A percentile compares a stretch with the other conserved stretches of the same genome.
Conservation (phyloP, 2,329 filamentous ascomycete genomes). For the Curvularia sp. region DNA sequence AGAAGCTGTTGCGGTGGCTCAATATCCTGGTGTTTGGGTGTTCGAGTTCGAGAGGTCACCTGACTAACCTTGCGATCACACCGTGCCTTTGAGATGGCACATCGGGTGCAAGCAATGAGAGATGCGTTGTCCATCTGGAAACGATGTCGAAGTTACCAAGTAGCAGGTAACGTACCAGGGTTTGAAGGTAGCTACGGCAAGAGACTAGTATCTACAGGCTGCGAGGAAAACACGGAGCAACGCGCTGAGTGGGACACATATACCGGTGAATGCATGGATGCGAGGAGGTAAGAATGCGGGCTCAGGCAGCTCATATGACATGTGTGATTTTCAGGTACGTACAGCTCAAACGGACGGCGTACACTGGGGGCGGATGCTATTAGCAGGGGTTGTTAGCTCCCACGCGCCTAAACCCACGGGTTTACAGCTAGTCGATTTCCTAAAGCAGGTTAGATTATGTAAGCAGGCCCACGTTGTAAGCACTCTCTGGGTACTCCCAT, state of each 20-base stretch:
- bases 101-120: constrained; percentile 15
- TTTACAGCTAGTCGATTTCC: constrained; percentile 1
- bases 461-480: neutral
- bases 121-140: constrained; percentile 9
- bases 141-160: neutral
- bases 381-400: neutral
- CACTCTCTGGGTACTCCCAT: neutral
- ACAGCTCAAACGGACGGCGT: neutral
- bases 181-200: neutral
- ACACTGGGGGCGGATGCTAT: neutral
- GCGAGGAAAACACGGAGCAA: neutral
- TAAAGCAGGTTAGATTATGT: constrained; percentile 7
- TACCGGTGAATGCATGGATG: neutral
- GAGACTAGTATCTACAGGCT: neutral
- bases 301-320: neutral
- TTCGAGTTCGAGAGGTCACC: neutral
- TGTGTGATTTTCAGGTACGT: neutral
- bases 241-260: neutral
- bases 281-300: neutral
- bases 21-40: neutral
- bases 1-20: neutral
- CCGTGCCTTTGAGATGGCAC: constrained; percentile 16
- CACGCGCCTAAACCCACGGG: neutral
- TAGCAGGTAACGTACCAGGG: neutral
- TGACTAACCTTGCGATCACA: constrained; percentile 15